These are phyloP conservation scores for Lathyrus sativus DNA, from an alignment of 306 rosid species.

Conservation along the genomic window DNA sequence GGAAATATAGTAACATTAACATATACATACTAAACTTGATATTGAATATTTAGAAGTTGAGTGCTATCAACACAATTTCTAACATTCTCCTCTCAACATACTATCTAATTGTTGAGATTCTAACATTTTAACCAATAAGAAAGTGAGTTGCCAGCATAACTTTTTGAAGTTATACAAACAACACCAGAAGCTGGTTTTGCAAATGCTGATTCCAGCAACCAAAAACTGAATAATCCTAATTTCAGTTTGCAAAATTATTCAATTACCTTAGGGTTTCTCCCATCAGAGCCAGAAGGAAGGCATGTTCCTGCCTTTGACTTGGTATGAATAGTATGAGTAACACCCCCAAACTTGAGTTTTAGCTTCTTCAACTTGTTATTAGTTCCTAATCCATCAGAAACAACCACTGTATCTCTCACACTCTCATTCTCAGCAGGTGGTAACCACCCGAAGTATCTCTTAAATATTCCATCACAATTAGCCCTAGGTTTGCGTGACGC, in stretches of 20 bases:
- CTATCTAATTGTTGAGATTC: not conserved
- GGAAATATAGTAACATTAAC: not conserved
- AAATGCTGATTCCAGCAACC: not conserved
- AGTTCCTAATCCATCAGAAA: slow-evolving; percentile 28
- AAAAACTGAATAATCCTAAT: not conserved
- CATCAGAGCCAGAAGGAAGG: not conserved
- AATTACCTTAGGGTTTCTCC: slow-evolving; percentile 10
- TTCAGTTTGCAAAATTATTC: not conserved
- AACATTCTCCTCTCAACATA: not conserved
- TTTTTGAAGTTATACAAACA: not conserved
- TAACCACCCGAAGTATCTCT: not conserved
- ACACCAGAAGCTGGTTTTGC: slow-evolving; percentile 1
- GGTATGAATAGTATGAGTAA: slow-evolving; percentile 34
- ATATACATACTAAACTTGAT: not conserved
- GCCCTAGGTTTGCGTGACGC: slow-evolving; percentile 2
- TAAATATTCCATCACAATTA: slow-evolving; percentile 31
- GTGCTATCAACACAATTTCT: not conserved
- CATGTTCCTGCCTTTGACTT: not conserved
- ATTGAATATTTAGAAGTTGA: slow-evolving; percentile 1
- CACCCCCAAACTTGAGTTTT: slow-evolving; percentile 34
- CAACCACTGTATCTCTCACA: slow-evolving; percentile 12
- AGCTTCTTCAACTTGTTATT: slow-evolving; percentile 19
- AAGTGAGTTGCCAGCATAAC: not conserved
- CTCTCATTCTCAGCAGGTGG: slow-evolving; percentile 16
- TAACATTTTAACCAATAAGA: not conserved